Percentiles rank a stretch among this genome's conserved stretches.
These are phyloP conservation scores for Microglena sp. DNA, from an alignment of 139 green algal species.

Conservation along the genomic window DNA sequence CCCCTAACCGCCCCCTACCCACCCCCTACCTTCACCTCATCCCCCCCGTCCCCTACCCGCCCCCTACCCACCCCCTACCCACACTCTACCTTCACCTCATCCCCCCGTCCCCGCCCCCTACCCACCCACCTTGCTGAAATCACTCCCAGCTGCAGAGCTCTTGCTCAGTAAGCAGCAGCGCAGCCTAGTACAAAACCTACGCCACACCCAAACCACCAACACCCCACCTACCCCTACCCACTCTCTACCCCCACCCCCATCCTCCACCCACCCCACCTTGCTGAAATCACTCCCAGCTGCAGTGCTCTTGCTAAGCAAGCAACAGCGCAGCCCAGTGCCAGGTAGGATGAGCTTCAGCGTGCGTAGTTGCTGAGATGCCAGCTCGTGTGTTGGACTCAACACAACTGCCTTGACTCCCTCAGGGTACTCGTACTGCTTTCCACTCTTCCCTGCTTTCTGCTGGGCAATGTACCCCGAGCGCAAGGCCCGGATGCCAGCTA, in stretches of 20 bases:
- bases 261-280: too few species aligned
- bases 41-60: too few species aligned
- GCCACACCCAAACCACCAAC: too few species aligned
- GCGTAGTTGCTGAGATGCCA: conserved; percentile 59
- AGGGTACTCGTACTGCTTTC: conserved; percentile 12
- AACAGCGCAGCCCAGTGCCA: conserved; percentile 40
- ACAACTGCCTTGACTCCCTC: conserved; percentile 45
- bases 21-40: too few species aligned
- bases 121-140: conserved; percentile 58
- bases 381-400: conserved; percentile 77
- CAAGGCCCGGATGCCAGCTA: conserved; percentile 23
- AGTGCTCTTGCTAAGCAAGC: conserved; percentile 66
- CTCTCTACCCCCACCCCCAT: too few species aligned
- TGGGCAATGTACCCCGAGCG: too few species aligned
- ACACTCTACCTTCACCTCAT: too few species aligned
- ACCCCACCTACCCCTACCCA: too few species aligned
- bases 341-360: conserved; percentile 68
- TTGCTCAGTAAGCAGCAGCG: conserved; percentile 66
- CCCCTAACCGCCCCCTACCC: too few species aligned
- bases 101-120: too few species aligned
- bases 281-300: conserved; percentile 56
- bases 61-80: too few species aligned
- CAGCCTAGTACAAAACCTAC: conserved; percentile 41
- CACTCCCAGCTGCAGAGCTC: conserved; percentile 48
- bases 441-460: neutral